Evolutionary conservation across 768 basidiomycete species (phyloP).

Genomic region (Calocybe cyanea): DNA sequence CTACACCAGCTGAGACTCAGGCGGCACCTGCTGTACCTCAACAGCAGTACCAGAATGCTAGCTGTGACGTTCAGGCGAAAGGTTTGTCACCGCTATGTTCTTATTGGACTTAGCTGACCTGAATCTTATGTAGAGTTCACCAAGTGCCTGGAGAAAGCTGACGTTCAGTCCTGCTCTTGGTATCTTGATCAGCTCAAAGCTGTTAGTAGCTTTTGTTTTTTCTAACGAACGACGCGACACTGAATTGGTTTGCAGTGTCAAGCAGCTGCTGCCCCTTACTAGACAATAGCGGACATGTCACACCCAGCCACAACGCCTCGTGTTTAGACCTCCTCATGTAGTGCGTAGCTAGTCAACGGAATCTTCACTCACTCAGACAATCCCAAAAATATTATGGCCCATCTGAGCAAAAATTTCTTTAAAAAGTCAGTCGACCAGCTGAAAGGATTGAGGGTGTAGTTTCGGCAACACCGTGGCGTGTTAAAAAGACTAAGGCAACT

Average conservation of each 20-base stretch:
- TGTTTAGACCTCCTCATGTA: too few relatives aligned
- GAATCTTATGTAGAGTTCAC: slow-evolving; percentile 72
- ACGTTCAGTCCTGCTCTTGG: slow-evolving; percentile 76
- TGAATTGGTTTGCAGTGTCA: slow-evolving; percentile 61
- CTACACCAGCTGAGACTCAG: slow-evolving; percentile 43
- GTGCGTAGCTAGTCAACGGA: slow-evolving; percentile 11
- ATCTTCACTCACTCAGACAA: slow-evolving; percentile 6
- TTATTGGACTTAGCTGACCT: background rate
- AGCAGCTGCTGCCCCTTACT: slow-evolving; percentile 64
- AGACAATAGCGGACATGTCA: slow-evolving; percentile 9
- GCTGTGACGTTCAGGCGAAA: slow-evolving; percentile 80
- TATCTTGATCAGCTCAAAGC: slow-evolving; percentile 88
- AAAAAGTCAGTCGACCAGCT: too few relatives aligned
- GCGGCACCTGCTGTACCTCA: slow-evolving; percentile 48
- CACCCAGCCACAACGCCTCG: too few relatives aligned
- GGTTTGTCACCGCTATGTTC: slow-evolving; percentile 46
- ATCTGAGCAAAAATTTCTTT: too few relatives aligned
- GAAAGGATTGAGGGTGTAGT: too few relatives aligned
- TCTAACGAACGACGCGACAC: background rate
- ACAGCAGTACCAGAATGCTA: slow-evolving; percentile 38
- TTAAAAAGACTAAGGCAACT: too few relatives aligned
- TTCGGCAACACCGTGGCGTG: too few relatives aligned
- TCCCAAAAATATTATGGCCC: too few relatives aligned
- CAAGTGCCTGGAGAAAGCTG: slow-evolving; percentile 78
- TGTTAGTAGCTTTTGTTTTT: slow-evolving; percentile 41